Percentiles rank a stretch among this genome's conserved stretches.
Conservation (phyloP, 1,284 basidiomycete species). For the Cryptococcus hybrid region DNA sequence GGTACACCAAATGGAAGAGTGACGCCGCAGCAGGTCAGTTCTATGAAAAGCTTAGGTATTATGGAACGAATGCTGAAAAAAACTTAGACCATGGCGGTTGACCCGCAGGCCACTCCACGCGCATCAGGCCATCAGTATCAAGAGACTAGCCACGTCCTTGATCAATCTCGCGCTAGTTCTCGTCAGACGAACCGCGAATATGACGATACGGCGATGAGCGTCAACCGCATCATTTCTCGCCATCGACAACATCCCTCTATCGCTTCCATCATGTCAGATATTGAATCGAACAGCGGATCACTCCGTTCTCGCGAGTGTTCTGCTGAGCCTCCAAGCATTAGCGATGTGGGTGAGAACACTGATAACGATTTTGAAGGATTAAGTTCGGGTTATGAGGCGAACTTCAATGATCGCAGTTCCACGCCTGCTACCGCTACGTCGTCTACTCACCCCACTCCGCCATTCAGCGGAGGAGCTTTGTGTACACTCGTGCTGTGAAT, state of each 20-base stretch:
- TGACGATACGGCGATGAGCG: constrained; percentile 25
- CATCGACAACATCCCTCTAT: constrained; percentile 49
- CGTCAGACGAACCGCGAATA: constrained; percentile 10
- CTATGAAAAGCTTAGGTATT: not conserved
- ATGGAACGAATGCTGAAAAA: not conserved
- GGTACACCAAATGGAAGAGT: not conserved
- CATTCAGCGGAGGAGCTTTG: constrained; percentile 24
- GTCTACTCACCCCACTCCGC: constrained; percentile 32
- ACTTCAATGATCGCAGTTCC: constrained; percentile 23
- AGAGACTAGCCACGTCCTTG: not conserved
- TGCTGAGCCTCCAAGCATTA: not conserved
- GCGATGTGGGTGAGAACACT: constrained; percentile 5
- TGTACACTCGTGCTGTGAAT: constrained; percentile 31
- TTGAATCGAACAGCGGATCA: constrained; percentile 3
- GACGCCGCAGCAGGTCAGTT: not conserved
- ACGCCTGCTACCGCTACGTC: constrained; percentile 41
- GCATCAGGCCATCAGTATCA: not conserved
- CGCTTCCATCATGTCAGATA: constrained; percentile 44
- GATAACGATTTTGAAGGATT: constrained; percentile 2
- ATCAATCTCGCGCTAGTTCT: constrained; percentile 18
- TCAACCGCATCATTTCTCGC: constrained; percentile 34
- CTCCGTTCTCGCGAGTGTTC: constrained; percentile 8
- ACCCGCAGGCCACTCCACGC: not conserved
- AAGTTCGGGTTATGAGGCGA: constrained; percentile 5
- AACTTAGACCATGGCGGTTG: not conserved